Evolutionary conservation across 805 yeast genomes (phyloP), one percentile per base, ranked within the genome.

Genomic region (Candida manassasensis): DNA sequence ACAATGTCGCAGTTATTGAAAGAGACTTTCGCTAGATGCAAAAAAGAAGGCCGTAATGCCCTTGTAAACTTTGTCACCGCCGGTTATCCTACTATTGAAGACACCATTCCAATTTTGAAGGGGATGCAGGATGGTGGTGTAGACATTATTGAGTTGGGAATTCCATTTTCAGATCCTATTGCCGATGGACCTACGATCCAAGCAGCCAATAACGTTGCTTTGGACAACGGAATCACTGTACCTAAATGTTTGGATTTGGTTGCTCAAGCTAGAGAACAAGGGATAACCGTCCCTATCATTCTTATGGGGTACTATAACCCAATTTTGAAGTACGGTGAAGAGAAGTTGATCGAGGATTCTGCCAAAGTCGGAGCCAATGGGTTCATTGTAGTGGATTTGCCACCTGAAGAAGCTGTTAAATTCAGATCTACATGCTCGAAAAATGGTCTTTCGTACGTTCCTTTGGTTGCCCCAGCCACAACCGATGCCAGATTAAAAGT

Each of bases 241-340:
- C 56, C 66, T 6, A 69, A 71, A 51, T 79, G 87, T 45, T 63
- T 93, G 41, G 88, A 84, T 11, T 55, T 86, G 29, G 85, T 93
- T 17, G 61, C 67, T 39, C 55, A 74, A 47, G 97, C 97, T 21
- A 77, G 99, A 64, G 64, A 61, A 4, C 74, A 70, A 21, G 97
- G 98, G 38, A 86, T 93, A 37, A 77, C 84, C 26, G 77, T 89
- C 13, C 99, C 99, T 14, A 75, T 93, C 38, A 71, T 93, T 29
- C 73, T 93, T 36, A 93, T 93, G 99, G 99, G 99, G 40, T 93
- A 93, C 73, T 93, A 87, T 67, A 93, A 93, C 63, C 99, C 99
- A 11, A 79, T 93, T 45, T 59, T 86, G 56, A 81, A 75, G 46
- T 90, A 82, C 56, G 98, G 97, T 36, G 98, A 93, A 64, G 81